phyloP scores from a whole-genome alignment of 2,329 filamentous ascomycete species.

The Sarocladium oryzae region DNA sequence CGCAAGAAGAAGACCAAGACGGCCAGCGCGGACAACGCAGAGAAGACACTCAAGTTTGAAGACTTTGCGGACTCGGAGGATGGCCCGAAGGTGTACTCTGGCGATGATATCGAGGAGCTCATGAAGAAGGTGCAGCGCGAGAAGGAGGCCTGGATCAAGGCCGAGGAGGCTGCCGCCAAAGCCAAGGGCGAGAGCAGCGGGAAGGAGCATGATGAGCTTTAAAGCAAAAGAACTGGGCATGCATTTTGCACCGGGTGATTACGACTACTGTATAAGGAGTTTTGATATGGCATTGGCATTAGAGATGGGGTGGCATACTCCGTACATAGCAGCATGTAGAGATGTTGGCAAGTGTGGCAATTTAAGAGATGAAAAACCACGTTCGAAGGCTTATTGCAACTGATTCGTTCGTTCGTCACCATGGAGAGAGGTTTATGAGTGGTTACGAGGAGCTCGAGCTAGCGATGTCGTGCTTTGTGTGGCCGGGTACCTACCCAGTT shows the following conservation, averaged over 20 bases:
- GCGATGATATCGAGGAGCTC: slow-evolving; percentile 47
- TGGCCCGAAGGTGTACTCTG: slow-evolving; percentile 24
- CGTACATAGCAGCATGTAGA: neutral
- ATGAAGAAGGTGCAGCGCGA: slow-evolving; percentile 22
- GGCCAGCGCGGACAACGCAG: slow-evolving; percentile 26
- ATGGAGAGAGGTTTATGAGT: no score
- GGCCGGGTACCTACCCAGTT: no score
- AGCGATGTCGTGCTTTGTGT: no score
- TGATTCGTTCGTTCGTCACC: neutral
- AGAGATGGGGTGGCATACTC: neutral
- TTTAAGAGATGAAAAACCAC: neutral
- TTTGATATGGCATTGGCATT: slow-evolving; percentile 7
- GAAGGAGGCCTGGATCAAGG: slow-evolving; percentile 16
- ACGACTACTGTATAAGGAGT: slow-evolving; percentile 8
- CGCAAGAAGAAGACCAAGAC: slow-evolving; percentile 23
- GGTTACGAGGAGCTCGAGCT: no score
- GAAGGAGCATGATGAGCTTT: slow-evolving; percentile 17
- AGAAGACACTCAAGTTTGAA: slow-evolving; percentile 35
- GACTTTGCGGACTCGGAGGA: slow-evolving; percentile 21
- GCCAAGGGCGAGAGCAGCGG: slow-evolving; percentile 20
- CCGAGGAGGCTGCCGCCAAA: slow-evolving; percentile 21
- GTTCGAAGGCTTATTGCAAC: neutral
- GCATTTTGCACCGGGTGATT: neutral
- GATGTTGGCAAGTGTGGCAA: neutral
- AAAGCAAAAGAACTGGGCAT: neutral